phyloP scores from a whole-genome alignment of 495 filamentous ascomycete genomes.

The Bathelium albidoporum region DNA sequence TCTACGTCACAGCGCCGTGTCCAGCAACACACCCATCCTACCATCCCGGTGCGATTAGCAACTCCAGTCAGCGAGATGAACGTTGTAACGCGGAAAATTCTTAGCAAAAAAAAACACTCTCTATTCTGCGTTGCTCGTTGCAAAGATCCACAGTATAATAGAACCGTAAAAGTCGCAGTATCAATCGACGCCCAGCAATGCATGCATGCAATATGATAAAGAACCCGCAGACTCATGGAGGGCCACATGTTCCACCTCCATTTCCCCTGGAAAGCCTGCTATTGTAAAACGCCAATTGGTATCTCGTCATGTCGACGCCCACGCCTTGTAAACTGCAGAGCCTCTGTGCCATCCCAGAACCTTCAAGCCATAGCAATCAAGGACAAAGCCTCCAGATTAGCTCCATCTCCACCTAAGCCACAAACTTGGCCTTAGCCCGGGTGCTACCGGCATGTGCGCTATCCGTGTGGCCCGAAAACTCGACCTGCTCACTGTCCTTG shows the following conservation, averaged over 20 bases:
- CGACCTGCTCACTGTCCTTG: slow-evolving; percentile 61
- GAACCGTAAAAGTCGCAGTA: not conserved
- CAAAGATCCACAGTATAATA: not conserved
- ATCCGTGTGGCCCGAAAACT: slow-evolving; percentile 96
- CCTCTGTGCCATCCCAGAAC: too few species aligned
- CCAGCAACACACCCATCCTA: not conserved
- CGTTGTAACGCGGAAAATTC: too few species aligned
- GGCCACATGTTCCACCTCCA: slow-evolving; percentile 19
- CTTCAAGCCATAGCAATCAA: not conserved
- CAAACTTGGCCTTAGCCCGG: slow-evolving; percentile 87
- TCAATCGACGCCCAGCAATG: slow-evolving; percentile 4
- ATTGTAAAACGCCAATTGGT: not conserved
- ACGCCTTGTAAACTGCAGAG: too few species aligned
- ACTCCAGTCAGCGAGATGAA: not conserved
- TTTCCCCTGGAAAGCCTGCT: not conserved
- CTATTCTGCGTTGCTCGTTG: not conserved
- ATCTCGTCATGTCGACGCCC: not conserved
- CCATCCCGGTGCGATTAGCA: not conserved
- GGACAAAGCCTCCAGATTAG: not conserved
- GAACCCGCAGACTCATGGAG: slow-evolving; percentile 6
- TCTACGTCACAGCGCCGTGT: not conserved
- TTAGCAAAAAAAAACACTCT: not conserved
- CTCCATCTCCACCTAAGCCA: slow-evolving; percentile 47
- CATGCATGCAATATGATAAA: slow-evolving; percentile 4
- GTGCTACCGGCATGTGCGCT: slow-evolving; percentile 85